Conservation (phyloP, 805 yeast genomes). For the Candida cerambycidarum region DNA sequence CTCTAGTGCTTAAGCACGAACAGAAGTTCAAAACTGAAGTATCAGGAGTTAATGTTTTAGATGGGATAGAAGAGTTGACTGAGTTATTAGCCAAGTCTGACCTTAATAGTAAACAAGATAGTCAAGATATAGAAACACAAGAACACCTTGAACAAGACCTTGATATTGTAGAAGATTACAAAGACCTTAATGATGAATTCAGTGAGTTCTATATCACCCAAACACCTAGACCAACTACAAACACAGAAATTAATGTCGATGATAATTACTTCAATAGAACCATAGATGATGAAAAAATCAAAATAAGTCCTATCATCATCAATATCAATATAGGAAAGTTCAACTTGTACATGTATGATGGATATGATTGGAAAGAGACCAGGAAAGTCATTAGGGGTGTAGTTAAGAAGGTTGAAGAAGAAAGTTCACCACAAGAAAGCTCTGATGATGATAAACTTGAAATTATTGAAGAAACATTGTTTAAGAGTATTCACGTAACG, state of each 20-base stretch:
- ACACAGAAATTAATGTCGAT: constrained; percentile 3
- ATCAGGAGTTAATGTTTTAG: constrained; percentile 38
- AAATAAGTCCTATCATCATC: constrained; percentile 17
- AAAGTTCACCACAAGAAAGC: constrained; percentile 10
- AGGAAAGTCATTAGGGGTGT: constrained; percentile 65
- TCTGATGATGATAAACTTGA: constrained; percentile 13
- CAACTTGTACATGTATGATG: constrained; percentile 67
- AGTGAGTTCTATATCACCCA: neutral
- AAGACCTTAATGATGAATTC: constrained; percentile 8
- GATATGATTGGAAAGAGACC: constrained; percentile 88
- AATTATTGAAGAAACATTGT: constrained; percentile 61
- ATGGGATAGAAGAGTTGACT: constrained; percentile 36
- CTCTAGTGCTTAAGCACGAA: constrained; percentile 57
- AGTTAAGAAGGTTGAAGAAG: constrained; percentile 55
- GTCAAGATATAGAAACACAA: too few species aligned
- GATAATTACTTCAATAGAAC: constrained; percentile 11
- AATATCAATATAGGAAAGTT: constrained; percentile 40
- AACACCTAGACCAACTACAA: neutral
- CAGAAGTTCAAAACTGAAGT: constrained; percentile 52
- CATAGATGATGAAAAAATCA: constrained; percentile 1
- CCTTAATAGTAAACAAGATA: too few species aligned
- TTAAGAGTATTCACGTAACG: constrained; percentile 77
- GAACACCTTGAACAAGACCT: too few species aligned
- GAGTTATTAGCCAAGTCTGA: too few species aligned
- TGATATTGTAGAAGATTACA: constrained; percentile 23